Conservation (phyloP, 768 basidiomycete species). For the Boletus sp. region DNA sequence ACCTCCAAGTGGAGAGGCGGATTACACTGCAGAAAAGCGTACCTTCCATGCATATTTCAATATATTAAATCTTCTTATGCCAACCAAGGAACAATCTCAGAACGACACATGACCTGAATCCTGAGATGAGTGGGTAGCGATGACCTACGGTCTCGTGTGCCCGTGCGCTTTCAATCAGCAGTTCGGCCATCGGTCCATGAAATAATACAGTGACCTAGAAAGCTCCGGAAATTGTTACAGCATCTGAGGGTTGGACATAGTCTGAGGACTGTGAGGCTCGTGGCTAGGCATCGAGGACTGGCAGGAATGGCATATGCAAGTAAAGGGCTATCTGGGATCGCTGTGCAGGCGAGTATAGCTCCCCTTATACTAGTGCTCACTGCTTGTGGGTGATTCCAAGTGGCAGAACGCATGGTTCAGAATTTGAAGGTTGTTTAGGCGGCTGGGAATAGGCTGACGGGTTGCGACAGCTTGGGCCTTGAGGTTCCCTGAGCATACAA, state of each 20-base stretch:
- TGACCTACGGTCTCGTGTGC: neutral
- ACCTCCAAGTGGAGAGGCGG: neutral
- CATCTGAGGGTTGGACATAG: neutral
- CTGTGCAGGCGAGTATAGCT: slow-evolving; percentile 10
- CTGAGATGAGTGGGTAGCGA: neutral
- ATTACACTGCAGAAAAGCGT: neutral
- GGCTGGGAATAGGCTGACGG: neutral
- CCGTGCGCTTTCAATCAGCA: neutral
- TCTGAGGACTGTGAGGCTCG: neutral
- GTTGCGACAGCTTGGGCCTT: neutral
- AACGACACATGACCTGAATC: neutral
- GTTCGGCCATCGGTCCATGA: neutral
- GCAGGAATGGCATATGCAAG: slow-evolving; percentile 4
- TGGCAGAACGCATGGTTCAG: neutral
- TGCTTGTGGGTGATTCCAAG: neutral
- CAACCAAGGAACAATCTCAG: neutral
- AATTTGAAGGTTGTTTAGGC: neutral
- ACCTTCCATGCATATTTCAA: neutral
- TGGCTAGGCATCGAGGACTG: neutral
- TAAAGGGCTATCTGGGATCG: neutral
- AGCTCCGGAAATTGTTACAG: neutral
- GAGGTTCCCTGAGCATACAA: no score
- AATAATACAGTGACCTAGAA: neutral
- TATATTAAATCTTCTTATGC: neutral
- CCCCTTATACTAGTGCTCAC: neutral